These are phyloP conservation scores for Fistulifera pelliculosa DNA, from an alignment of 108 stramenopile species.

Conservation along the genomic window DNA sequence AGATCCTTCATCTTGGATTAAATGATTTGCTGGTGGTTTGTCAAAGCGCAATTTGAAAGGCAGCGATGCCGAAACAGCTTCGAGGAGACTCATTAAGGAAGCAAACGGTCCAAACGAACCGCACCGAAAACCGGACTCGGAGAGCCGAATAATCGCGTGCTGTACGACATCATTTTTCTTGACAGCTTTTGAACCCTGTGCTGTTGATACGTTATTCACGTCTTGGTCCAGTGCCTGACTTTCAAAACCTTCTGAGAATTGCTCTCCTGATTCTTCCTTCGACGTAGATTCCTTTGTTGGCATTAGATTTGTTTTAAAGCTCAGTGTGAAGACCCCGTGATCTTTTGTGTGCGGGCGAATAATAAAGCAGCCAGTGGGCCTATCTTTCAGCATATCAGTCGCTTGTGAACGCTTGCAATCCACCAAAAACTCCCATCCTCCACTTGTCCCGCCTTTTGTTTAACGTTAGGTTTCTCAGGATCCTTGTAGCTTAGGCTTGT, in stretches of 20 bases:
- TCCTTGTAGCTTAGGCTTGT: constrained; percentile 50
- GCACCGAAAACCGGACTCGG: constrained; percentile 81
- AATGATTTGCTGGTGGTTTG: constrained; percentile 61
- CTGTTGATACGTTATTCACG: background rate
- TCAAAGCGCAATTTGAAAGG: constrained; percentile 76
- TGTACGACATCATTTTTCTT: constrained; percentile 76
- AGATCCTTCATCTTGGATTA: constrained; percentile 63
- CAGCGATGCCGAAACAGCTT: constrained; percentile 74
- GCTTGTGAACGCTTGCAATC: constrained; percentile 76
- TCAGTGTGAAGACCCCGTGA: constrained; percentile 81
- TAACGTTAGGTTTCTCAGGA: background rate
- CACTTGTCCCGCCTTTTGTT: constrained; percentile 37
- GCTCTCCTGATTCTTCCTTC: constrained; percentile 7
- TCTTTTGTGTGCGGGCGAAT: constrained; percentile 79
- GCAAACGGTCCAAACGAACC: constrained; percentile 85
- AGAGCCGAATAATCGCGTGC: constrained; percentile 79
- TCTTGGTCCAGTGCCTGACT: background rate
- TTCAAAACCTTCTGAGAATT: constrained; percentile 1
- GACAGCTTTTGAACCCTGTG: constrained; percentile 16
- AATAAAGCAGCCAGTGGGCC: constrained; percentile 61
- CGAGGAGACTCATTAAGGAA: constrained; percentile 63
- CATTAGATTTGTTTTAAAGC: constrained; percentile 77
- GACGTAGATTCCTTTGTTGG: constrained; percentile 18
- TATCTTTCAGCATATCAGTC: constrained; percentile 61
- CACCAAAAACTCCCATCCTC: constrained; percentile 87